Evolutionary conservation across 2,329 filamentous ascomycete genomes (phyloP).

Genomic region (Hymenoscyphus repandus): DNA sequence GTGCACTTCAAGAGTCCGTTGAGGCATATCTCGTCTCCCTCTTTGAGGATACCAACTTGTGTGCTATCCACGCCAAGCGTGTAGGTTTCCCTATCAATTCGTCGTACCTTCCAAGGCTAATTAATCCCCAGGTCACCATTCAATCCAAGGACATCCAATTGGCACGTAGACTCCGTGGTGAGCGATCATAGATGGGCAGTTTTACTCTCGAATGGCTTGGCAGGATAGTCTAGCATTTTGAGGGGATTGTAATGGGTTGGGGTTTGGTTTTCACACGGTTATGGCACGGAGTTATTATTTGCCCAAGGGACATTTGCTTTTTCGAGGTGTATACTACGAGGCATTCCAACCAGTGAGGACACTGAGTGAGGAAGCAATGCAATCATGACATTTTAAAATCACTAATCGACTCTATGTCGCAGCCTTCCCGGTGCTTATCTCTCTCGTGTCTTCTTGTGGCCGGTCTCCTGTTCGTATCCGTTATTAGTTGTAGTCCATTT

Average conservation of each 20-base stretch:
- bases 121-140: constrained; percentile 56
- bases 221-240: constrained; percentile 1
- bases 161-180: constrained; percentile 80
- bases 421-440: no score
- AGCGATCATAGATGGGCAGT: constrained; percentile 64
- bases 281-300: constrained; percentile 26
- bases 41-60: constrained; percentile 97
- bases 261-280: constrained; percentile 20
- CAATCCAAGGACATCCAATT: constrained; percentile 41
- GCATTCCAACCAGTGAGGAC: constrained; percentile 25
- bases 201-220: not conserved
- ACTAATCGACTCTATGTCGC: no score
- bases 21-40: constrained; percentile 98
- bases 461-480: no score
- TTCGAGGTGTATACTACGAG: constrained; percentile 28
- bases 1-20: constrained; percentile 95
- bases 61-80: constrained; percentile 98
- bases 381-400: constrained; percentile 19
- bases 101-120: not conserved
- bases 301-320: constrained; percentile 11
- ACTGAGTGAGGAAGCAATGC: constrained; percentile 23
- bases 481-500: no score
- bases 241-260: constrained; percentile 25
- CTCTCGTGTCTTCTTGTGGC: no score
- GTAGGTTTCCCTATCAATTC: constrained; percentile 42